Evolutionary conservation across 2,329 filamentous ascomycete genomes (phyloP).

Genomic region (Diaporthe nobilis): DNA sequence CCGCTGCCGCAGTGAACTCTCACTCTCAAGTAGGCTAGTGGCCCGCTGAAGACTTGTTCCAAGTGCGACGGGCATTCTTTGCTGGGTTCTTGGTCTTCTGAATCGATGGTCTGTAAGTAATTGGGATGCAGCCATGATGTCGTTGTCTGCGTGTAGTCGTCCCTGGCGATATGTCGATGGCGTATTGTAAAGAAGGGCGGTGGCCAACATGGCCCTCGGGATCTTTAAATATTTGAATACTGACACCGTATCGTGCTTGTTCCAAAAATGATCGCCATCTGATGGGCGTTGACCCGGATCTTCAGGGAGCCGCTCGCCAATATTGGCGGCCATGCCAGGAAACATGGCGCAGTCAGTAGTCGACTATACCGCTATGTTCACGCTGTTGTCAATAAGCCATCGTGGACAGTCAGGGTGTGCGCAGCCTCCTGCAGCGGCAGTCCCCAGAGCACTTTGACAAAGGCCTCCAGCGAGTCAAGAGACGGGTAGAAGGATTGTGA

Average conservation of each 20-base stretch:
- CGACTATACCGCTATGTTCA: not conserved
- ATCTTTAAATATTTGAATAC: not conserved
- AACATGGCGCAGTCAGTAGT: not conserved
- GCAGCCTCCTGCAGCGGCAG: not conserved
- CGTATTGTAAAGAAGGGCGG: fast-evolving
- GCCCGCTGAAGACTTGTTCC: not conserved
- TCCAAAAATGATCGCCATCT: not conserved
- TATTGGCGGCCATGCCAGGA: not conserved
- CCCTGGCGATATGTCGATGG: not conserved
- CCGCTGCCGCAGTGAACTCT: not conserved
- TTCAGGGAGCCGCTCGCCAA: not conserved
- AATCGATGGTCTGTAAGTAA: not conserved
- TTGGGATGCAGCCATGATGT: not conserved
- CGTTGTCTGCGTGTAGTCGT: not conserved
- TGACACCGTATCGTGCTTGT: not conserved
- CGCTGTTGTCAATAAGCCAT: not conserved
- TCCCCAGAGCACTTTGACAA: not conserved
- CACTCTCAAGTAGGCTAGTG: not conserved
- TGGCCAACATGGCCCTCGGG: not conserved
- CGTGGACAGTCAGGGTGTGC: not conserved
- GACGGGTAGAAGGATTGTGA: not conserved
- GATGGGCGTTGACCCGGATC: not conserved
- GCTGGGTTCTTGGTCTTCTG: not conserved
- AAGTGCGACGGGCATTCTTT: not conserved
- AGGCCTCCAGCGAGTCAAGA: not conserved